Evolutionary conservation across 1,284 basidiomycete genomes (phyloP).

Genomic region (Amylostereum areolatum): DNA sequence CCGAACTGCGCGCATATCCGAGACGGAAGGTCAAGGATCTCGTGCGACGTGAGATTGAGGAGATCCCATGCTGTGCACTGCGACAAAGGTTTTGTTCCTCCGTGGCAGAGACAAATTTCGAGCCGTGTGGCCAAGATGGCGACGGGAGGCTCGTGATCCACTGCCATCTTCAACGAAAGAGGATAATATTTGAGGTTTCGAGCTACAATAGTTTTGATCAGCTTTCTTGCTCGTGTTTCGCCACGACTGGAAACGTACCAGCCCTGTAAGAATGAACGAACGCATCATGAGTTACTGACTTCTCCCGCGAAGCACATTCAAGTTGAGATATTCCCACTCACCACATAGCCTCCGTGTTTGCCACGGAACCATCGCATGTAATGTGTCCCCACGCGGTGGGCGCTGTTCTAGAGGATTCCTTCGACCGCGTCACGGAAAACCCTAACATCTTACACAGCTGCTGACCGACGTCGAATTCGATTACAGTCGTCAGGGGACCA

Average conservation of each 20-base stretch:
- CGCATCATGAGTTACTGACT: background rate
- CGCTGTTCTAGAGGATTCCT: constrained; percentile 1
- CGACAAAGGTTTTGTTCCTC: constrained; percentile 18
- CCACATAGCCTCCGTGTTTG: constrained; percentile 45
- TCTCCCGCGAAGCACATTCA: background rate
- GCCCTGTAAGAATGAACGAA: constrained; percentile 10
- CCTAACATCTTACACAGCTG: constrained; percentile 38
- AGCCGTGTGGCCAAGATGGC: constrained; percentile 24
- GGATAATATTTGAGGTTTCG: constrained; percentile 38
- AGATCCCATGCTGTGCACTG: constrained; percentile 25
- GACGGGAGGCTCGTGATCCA: constrained; percentile 20
- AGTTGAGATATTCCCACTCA: constrained; percentile 12
- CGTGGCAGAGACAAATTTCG: constrained; percentile 19
- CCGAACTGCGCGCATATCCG: constrained; percentile 22
- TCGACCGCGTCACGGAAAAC: constrained; percentile 16
- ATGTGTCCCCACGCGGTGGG: constrained; percentile 38
- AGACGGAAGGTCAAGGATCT: constrained; percentile 22
- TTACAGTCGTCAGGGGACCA: constrained; percentile 31
- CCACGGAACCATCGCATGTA: constrained; percentile 36
- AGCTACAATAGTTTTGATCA: constrained; percentile 8
- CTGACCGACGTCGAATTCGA: constrained; percentile 36
- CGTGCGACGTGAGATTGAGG: constrained; percentile 24
- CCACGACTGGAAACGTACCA: constrained; percentile 9
- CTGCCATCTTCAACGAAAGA: constrained; percentile 26
- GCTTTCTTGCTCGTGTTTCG: background rate